Base-by-base conservation (phyloP, 768 basidiomycete species). In the Lactarius hatsudake region DNA sequence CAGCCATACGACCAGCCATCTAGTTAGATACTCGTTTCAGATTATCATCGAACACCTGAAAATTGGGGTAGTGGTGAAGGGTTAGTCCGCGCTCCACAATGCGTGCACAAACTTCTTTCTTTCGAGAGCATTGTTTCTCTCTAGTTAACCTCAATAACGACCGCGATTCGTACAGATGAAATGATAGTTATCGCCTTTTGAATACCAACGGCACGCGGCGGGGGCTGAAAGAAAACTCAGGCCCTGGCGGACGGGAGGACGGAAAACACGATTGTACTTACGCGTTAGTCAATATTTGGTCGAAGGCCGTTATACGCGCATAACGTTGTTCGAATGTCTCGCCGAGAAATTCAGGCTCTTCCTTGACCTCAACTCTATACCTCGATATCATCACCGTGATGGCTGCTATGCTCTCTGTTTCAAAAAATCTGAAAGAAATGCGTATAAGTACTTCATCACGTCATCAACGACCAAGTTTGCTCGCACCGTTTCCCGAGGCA, bases 341-440 rank as follows among this genome's bases (percentile, higher is more conserved):
- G 12, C 71, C 62, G 0, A 77, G 74, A 68, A 81, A 84, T 62
- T 83, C 74, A 76, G n/a, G n/a, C n/a, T n/a, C n/a, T n/a, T 84
- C 82, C 66, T 83, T 83, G 38, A 85, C 67, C 42, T 79, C 77
- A 57, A 85, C 78, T 64, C 77, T 81, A 71, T 83, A 86, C 40
- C 70, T 75, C 5, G 76, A 78, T 3, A 85, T 72, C 26, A 86
- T 70, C 75, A 82, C 77, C 5, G 81, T 81, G 40, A 86, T 71
- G 55, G 79, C 76, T 0, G 80, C 83, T 55, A 83, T 75, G 42
- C 76, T 80, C 69, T 84, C 81, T 0, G 81, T 81, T 72, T 86
- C 83, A 28, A 78, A 79, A 70, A 84, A 84, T 69, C 81, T 83
- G 59, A 9, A 18, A 57, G 2, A n/a, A 4, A 1, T 32, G n/a